Evolutionary conservation across 768 basidiomycete genomes (phyloP).

Genomic region (Suillus luteus): DNA sequence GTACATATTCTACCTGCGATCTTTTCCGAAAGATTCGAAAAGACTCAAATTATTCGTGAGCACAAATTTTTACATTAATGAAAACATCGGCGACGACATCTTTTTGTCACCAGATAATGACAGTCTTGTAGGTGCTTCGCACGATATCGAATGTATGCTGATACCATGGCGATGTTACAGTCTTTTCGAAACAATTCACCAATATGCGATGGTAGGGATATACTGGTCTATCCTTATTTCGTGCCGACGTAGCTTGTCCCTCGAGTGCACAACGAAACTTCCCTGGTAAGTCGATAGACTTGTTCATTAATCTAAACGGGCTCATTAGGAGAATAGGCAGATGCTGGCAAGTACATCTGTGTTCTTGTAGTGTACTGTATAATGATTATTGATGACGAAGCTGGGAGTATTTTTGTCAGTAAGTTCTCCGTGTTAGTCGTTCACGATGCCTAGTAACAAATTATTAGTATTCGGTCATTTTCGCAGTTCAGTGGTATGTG

Average conservation of each 20-base stretch:
- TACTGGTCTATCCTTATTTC: slow-evolving; percentile 1
- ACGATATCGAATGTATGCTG: not conserved
- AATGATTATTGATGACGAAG: not conserved
- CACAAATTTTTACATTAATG: not conserved
- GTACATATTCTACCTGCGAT: slow-evolving; percentile 19
- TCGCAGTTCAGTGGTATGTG: slow-evolving; percentile 24
- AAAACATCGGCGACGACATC: not conserved
- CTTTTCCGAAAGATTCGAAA: slow-evolving; percentile 21
- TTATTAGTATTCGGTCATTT: slow-evolving; percentile 20
- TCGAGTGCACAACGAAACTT: not conserved
- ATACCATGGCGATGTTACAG: not conserved
- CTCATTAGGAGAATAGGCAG: slow-evolving; percentile 3
- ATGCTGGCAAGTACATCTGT: not conserved
- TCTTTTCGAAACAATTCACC: not conserved
- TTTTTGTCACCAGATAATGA: not conserved
- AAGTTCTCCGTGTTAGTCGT: not conserved
- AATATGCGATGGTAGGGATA: not conserved
- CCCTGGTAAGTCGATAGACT: not conserved
- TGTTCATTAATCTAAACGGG: not conserved
- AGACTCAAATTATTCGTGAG: slow-evolving; percentile 22
- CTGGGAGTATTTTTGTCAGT: not conserved
- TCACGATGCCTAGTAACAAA: not conserved
- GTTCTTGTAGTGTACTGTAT: not conserved
- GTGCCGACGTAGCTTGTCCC: slow-evolving; percentile 2
- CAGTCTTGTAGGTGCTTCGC: not conserved